Percentiles rank a stretch among this genome's conserved stretches.
These are phyloP conservation scores for Arctium lappa DNA, from an alignment of 129 eudicot species.

Conservation along the genomic window DNA sequence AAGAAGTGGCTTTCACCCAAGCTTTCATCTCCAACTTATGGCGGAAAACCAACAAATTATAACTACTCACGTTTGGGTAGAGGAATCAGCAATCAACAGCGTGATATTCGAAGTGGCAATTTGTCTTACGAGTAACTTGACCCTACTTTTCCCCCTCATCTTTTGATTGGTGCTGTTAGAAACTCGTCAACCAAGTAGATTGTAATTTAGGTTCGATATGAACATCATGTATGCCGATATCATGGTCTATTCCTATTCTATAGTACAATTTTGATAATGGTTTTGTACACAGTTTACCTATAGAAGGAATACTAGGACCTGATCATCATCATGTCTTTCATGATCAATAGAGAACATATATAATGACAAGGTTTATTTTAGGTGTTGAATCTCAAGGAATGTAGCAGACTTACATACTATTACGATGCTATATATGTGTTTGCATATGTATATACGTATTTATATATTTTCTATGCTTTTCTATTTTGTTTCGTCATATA, in stretches of 20 bases:
- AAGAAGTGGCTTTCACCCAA: constrained; percentile 91
- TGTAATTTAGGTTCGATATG: constrained; percentile 11
- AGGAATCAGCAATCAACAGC: constrained; percentile 66
- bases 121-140: constrained; percentile 50
- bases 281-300: constrained; percentile 7
- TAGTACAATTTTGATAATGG: constrained; percentile 34
- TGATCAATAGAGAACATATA: not conserved
- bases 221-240: constrained; percentile 8
- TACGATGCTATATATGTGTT: too few relatives aligned
- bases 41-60: constrained; percentile 40
- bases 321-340: not conserved
- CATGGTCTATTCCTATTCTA: constrained; percentile 2
- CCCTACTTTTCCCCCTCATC: not conserved
- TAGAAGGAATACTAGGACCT: not conserved
- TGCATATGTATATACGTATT: too few relatives aligned
- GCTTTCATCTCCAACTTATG: constrained; percentile 42
- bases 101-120: constrained; percentile 67
- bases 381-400: not conserved
- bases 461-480: not conserved
- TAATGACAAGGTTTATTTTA: not conserved
- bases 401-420: not conserved
- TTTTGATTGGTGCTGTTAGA: not conserved
- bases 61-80: constrained; percentile 51
- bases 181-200: not conserved
- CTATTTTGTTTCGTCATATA: too few relatives aligned